Evolutionary conservation across 1,139 yeast species (phyloP).

Genomic region (Hansenula lynferdii): DNA sequence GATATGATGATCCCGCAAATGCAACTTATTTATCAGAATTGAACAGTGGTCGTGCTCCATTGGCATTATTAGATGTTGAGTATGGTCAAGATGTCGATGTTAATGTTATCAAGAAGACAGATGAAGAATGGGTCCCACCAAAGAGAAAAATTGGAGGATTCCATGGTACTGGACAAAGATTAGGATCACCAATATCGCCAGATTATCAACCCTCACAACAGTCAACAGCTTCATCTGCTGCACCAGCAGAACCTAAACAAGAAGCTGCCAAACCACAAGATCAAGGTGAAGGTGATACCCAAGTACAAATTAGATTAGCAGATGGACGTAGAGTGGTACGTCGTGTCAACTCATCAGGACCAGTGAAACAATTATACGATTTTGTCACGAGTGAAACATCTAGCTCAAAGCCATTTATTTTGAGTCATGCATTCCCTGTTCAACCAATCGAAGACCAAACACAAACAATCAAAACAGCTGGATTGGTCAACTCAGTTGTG

Average conservation of each 20-base stretch:
- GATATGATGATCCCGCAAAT: constrained; percentile 90
- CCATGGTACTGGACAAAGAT: constrained; percentile 77
- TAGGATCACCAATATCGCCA: constrained; percentile 88
- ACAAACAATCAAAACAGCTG: constrained; percentile 65
- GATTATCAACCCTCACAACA: constrained; percentile 38
- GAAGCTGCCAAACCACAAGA: constrained; percentile 24
- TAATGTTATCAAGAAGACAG: constrained; percentile 71
- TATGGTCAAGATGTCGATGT: constrained; percentile 97
- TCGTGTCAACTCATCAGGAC: constrained; percentile 59
- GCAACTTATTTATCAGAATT: constrained; percentile 71
- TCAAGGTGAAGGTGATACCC: constrained; percentile 58
- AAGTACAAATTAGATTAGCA: constrained; percentile 81
- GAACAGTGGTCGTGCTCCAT: constrained; percentile 92
- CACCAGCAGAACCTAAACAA: constrained; percentile 12
- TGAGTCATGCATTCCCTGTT: constrained; percentile 84
- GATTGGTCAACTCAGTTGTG: constrained; percentile 78
- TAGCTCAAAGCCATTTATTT: constrained; percentile 43
- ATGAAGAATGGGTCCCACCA: constrained; percentile 77
- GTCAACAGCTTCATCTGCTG: constrained; percentile 16
- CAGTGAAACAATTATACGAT: constrained; percentile 65
- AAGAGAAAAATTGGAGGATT: constrained; percentile 68
- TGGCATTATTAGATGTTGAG: constrained; percentile 72
- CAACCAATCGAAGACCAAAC: constrained; percentile 59
- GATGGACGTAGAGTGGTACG: constrained; percentile 70
- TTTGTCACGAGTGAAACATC: constrained; percentile 51